Base-by-base conservation (phyloP, 306 rosid species). In the Comarum palustre region DNA sequence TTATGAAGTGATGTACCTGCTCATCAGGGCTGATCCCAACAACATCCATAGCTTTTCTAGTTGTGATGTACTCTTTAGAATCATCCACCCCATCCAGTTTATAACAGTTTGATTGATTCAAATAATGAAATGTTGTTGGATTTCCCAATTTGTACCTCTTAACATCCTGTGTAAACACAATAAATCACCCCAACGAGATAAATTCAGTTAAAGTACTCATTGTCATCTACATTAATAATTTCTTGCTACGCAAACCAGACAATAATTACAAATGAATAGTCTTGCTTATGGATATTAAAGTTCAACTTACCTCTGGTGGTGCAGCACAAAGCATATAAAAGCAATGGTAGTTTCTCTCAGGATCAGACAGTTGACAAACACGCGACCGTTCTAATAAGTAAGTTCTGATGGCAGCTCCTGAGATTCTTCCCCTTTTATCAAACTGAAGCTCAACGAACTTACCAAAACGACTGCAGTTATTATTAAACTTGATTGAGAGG, bases 321-420 rank as follows among this genome's bases (percentile, higher is more conserved):
- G 96, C 98, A 76, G 98, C 86, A 82, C 98, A 93, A 75, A 93
- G 93, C 98, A 93, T 93, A 78, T 93, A 93, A 86, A 93, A 93
- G 83, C 98, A 93, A 90, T 93, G 98, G 83, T 93, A 93, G 77
- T 93, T 93, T 81, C 98, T 82, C 88, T 93, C 98, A 10, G 98
- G 98, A 80, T 93, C 96, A 76, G 98, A 93, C 54, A 93, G 88
- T 90, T 93, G 98, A 87, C 98, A 93, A 71, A 93, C 98, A 52
- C 98, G 97, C 4, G 98, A 93, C 61, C 89, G 75, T 81, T 93
- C 98, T 77, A 93, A 77, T 75, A 93, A 89, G 86, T 93, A 93
- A 58, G 96, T 93, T 86, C 93, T 90, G 77, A 93, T 93, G 32
- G 98, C 98, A 84, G 98, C 98, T 82, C 98, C 98, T 47, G 98